Conservation (phyloP, 2,329 filamentous ascomycete species). For the Acrocalymma vagum region DNA sequence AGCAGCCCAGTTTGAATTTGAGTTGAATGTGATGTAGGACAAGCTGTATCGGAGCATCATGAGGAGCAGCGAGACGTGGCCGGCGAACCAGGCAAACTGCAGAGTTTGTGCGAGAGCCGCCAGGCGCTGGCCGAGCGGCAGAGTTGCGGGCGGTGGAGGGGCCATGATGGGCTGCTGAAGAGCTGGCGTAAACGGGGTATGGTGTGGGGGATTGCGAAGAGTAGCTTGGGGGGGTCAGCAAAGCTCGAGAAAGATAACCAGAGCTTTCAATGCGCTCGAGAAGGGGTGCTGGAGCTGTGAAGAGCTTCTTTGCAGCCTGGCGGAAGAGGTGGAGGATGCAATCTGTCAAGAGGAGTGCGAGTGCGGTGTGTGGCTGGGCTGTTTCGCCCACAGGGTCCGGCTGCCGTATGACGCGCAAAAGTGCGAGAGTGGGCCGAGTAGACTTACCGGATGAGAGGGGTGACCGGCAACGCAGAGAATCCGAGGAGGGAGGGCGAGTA, state of each 20-base stretch:
- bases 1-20: conserved; percentile 76
- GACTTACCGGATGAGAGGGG: conserved; percentile 41
- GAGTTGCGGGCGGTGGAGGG: conserved; percentile 74
- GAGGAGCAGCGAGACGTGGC: conserved; percentile 86
- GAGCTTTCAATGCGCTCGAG: conserved; percentile 22
- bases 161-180: conserved; percentile 62
- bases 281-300: conserved; percentile 17
- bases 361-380: conserved; percentile 38
- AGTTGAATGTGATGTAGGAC: conserved; percentile 91
- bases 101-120: conserved; percentile 84
- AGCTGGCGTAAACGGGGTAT: too few species aligned
- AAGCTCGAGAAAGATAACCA: conserved; percentile 20
- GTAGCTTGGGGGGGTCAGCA: conserved; percentile 35
- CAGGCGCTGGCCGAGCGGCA: conserved; percentile 78
- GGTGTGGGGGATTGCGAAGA: conserved; percentile 36
- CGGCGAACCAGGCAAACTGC: conserved; percentile 78
- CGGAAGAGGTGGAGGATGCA: conserved; percentile 32
- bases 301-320: conserved; percentile 23
- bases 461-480: too few species aligned
- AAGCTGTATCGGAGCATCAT: conserved; percentile 83
- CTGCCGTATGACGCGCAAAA: conserved; percentile 34
- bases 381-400: conserved; percentile 35
- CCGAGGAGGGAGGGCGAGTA: too few species aligned
- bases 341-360: conserved; percentile 41
- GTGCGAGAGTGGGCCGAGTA: conserved; percentile 28